A percentile compares a stretch with the other conserved stretches of the same genome.
These are phyloP conservation scores for Candolleomyces efflorescens DNA, from an alignment of 768 basidiomycete genomes.

Conservation along the genomic window DNA sequence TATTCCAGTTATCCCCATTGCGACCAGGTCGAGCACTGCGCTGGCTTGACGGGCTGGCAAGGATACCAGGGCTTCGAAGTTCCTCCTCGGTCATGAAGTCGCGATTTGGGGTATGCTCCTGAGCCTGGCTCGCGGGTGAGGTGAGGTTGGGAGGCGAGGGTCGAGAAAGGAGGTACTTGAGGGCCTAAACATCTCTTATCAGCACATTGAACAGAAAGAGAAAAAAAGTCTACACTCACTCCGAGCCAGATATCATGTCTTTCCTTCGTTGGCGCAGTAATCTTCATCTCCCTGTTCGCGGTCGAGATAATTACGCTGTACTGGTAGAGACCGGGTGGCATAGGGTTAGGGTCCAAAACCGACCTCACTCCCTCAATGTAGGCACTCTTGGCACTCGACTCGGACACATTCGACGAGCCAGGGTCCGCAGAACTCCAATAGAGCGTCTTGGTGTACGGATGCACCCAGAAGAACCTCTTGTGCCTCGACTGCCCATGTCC, in stretches of 20 bases:
- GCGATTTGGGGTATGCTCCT: slow-evolving; percentile 28
- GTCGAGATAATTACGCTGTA: slow-evolving; percentile 93
- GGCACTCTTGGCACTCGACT: slow-evolving; percentile 95
- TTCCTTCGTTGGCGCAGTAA: slow-evolving; percentile 94
- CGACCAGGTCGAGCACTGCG: slow-evolving; percentile 60
- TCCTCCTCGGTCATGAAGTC: slow-evolving; percentile 50
- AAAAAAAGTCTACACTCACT: slow-evolving; percentile 40
- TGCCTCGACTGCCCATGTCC: slow-evolving; percentile 89
- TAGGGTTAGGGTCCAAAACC: slow-evolving; percentile 93
- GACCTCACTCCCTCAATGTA: slow-evolving; percentile 91
- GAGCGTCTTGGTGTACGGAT: slow-evolving; percentile 95
- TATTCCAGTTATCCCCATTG: slow-evolving; percentile 63
- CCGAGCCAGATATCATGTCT: slow-evolving; percentile 96
- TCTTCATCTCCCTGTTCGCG: slow-evolving; percentile 94
- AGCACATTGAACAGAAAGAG: slow-evolving; percentile 11
- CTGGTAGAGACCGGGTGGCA: slow-evolving; percentile 89
- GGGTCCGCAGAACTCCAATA: slow-evolving; percentile 98
- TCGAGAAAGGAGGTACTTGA: slow-evolving; percentile 85
- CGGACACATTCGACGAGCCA: slow-evolving; percentile 79
- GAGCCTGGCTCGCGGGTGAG: not conserved
- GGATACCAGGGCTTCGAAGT: slow-evolving; percentile 34
- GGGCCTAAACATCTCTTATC: slow-evolving; percentile 50
- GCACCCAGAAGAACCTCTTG: slow-evolving; percentile 99
- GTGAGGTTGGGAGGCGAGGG: slow-evolving; percentile 41
- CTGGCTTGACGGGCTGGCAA: slow-evolving; percentile 70